Base-by-base conservation (phyloP, 1,284 basidiomycete species). In the Trichosporon coremiiforme region DNA sequence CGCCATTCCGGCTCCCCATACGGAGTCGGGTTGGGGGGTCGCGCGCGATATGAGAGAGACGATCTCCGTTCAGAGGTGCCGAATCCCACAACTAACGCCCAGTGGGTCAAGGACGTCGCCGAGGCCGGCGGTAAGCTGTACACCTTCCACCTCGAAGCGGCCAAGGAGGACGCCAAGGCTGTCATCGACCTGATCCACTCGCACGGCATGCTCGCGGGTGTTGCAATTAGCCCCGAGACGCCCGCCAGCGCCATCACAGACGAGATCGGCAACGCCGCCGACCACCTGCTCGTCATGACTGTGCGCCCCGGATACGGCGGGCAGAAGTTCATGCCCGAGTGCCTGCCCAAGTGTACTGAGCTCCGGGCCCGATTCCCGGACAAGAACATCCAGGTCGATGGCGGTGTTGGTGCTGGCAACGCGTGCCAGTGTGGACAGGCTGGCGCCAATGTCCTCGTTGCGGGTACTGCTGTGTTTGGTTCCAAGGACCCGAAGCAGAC, bases 61-160 rank as follows among this genome's bases (percentile, higher is more conserved):
- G n/a, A n/a, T n/a, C n/a, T n/a, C n/a, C n/a, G n/a, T n/a, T n/a
- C n/a, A n/a, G n/a, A n/a, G n/a, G n/a, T n/a, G n/a, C n/a, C n/a
- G n/a, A n/a, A n/a, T n/a, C n/a, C n/a, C n/a, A n/a, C n/a, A n/a
- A n/a, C 70, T 71, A 20, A 68, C 65, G 36, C 47, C 6, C 78
- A 98, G 91, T 99, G 97, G 97, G 93, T 99, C 47, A 87, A 94
- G 75, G 95, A 96, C 79, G 92, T 99, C 72, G 94, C 96, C 22
- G 90, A 93, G 75, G 97, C 97, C 15, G 97, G 97, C 41, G 97
- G 97, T 62, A 87, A 92, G 31, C 88, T 94, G 68, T 99, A 98
- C 85, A 98, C 94, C 73, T 99, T 99, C 86, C 97, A 99, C 83
- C 87, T 95, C 73, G 97, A 99, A 83, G 95, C 97, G n/a, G 89